Base-by-base conservation (phyloP, 2,329 filamentous ascomycete species). In the Dryadomyces sulphureus region DNA sequence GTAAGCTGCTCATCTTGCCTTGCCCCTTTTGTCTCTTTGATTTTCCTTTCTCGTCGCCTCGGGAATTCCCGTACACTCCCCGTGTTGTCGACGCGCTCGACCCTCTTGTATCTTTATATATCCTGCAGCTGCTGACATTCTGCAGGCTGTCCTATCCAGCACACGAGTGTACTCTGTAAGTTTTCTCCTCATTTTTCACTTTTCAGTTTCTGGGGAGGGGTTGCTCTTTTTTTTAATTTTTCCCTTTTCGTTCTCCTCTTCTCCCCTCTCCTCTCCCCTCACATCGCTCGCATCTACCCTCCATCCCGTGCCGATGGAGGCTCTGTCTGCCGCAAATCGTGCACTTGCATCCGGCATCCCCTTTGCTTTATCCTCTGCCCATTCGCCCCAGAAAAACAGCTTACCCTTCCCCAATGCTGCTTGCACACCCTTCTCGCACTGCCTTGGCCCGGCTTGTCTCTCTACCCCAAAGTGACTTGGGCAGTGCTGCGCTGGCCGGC, bases 401-500 rank as follows among this genome's bases (percentile, higher is more conserved):
- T 35, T 35, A 20, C 35, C 20, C 20, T 30, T 32, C 19, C 27
- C n/a, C 34, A n/a, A 22, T 38, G 34, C 16, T 19, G 9, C 27
- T 32, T 16, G 12, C 27, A 25, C 30, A 14, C 22, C 43, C n/a
- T 24, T 20, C 16, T 25, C 16, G 38, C n/a, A n/a, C n/a, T 14
- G 20, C 20, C 8, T 8, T 43, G 32, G 19, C 16, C 38, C 25
- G 30, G 12, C 11, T 30, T 39, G 21, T 3, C 30, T 19, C 38
- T 38, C 27, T 42, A 30, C 42, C 38, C 21, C 34, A 24, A 35
- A 36, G 14, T 27, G 14, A 9, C 21, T 39, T 48, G 38, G 42
- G 47, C 46, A 46, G 52, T 54, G 62, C 62, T 65, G 65, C 61
- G 62, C 59, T 66, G 64, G 62, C 64, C 60, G 58, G 60, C 61